A percentile compares a stretch with the other conserved stretches of the same genome.
Evolutionary conservation across 2,329 filamentous ascomycete species (phyloP).

Genomic region (Blastomyces parvus): DNA sequence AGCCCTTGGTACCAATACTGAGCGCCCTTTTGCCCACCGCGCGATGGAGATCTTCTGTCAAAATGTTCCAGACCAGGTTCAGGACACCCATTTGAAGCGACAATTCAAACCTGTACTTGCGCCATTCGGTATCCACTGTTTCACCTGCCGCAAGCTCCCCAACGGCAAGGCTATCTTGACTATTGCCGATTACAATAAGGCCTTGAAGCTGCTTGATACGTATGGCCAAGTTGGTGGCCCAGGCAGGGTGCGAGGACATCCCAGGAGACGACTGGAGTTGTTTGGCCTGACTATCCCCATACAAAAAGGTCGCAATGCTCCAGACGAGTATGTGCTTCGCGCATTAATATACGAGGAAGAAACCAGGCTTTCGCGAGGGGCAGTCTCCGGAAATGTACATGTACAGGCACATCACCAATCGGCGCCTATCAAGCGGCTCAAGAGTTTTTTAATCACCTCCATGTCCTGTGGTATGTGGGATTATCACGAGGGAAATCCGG

Average conservation of each 20-base stretch:
- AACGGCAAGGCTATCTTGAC: slow-evolving; percentile 19
- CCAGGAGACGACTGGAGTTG: slow-evolving; percentile 14
- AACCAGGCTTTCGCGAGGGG: slow-evolving; percentile 8
- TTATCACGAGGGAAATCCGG: slow-evolving; percentile 31
- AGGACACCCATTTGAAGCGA: slow-evolving; percentile 16
- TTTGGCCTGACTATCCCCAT: slow-evolving; percentile 17
- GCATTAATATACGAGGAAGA: slow-evolving; percentile 17
- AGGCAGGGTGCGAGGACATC: slow-evolving; percentile 7
- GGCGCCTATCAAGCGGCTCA: slow-evolving; percentile 10
- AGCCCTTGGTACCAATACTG: not conserved
- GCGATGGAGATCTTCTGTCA: slow-evolving; percentile 23
- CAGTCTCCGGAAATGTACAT: not conserved
- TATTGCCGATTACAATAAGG: slow-evolving; percentile 18
- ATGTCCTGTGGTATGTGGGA: slow-evolving; percentile 44
- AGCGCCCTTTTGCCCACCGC: not conserved
- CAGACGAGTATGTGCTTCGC: slow-evolving; percentile 16
- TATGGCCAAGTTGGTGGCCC: slow-evolving; percentile 14
- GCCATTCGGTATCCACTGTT: slow-evolving; percentile 17
- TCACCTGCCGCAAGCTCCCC: slow-evolving; percentile 18
- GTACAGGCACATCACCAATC: not conserved
- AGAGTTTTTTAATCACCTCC: slow-evolving; percentile 15
- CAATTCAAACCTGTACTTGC: slow-evolving; percentile 18
- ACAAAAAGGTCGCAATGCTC: slow-evolving; percentile 14
- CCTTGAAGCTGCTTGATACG: slow-evolving; percentile 13
- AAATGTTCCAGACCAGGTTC: slow-evolving; percentile 19